phyloP scores from a whole-genome alignment of 441 rosid species.

The Monsonia emarginata region DNA sequence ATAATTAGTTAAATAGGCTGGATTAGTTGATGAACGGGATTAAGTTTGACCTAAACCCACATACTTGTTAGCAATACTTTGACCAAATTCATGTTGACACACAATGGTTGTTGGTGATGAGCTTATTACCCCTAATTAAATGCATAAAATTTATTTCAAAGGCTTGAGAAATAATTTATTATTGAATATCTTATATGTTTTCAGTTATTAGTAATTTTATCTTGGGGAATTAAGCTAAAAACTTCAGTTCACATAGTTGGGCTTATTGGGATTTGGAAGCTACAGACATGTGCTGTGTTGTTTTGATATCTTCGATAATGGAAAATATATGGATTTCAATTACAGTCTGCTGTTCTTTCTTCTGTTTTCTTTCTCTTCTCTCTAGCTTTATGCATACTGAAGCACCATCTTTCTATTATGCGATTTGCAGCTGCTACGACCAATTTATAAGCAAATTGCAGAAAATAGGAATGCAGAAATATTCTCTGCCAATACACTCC shows the following conservation, averaged over 20 bases:
- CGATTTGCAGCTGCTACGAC: conserved; percentile 82
- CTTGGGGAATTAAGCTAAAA: not conserved
- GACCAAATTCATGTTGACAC: not conserved
- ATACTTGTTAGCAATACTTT: not conserved
- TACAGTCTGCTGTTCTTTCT: not conserved
- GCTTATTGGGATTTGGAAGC: not conserved
- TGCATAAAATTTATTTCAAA: not conserved
- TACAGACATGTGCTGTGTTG: not conserved
- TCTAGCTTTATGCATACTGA: not conserved
- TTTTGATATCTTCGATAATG: not conserved
- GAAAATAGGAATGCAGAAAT: conserved; percentile 97
- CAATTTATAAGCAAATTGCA: conserved; percentile 93
- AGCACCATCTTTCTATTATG: conserved; percentile 2
- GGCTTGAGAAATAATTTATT: not conserved
- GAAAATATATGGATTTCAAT: not conserved
- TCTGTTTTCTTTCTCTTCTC: not conserved
- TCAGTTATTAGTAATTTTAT: not conserved
- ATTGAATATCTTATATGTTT: no score
- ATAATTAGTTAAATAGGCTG: not conserved
- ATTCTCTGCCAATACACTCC: conserved; percentile 95
- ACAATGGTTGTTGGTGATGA: conserved; percentile 1
- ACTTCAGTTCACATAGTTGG: not conserved
- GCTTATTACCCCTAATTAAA: not conserved
- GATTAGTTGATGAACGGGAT: not conserved
- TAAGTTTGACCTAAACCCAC: no score